Percentiles rank a stretch among this genome's conserved stretches.
phyloP scores from a whole-genome alignment of 2,329 filamentous ascomycete species.

The Lachnellula suecica region DNA sequence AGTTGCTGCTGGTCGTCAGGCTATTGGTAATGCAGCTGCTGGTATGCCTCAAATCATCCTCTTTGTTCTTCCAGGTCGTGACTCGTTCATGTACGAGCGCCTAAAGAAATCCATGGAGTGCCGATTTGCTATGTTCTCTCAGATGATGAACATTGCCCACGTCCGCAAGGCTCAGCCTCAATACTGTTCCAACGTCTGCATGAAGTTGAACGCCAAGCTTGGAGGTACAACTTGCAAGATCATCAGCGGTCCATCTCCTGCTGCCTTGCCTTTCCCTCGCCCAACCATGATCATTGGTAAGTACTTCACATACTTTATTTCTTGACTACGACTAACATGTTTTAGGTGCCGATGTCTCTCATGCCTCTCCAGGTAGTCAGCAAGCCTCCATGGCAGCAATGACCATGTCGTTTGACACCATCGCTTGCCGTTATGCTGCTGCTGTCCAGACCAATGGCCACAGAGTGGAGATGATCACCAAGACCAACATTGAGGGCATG shows the following conservation, averaged over 20 bases:
- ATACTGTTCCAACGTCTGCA: slow-evolving; percentile 89
- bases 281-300: slow-evolving; percentile 76
- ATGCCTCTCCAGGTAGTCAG: slow-evolving; percentile 67
- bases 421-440: slow-evolving; percentile 74
- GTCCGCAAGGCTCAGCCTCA: slow-evolving; percentile 71
- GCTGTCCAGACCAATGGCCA: slow-evolving; percentile 80
- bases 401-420: slow-evolving; percentile 74
- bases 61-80: slow-evolving; percentile 72
- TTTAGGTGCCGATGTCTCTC: slow-evolving; percentile 88
- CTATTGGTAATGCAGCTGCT: slow-evolving; percentile 21
- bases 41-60: slow-evolving; percentile 70
- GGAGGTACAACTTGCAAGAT: slow-evolving; percentile 70
- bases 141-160: slow-evolving; percentile 71
- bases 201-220: slow-evolving; percentile 97
- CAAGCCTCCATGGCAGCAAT: slow-evolving; percentile 82
- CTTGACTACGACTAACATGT: slow-evolving; percentile 36
- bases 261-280: slow-evolving; percentile 39
- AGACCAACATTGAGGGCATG: slow-evolving; percentile 63
- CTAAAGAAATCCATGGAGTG: slow-evolving; percentile 91
- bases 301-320: background rate
- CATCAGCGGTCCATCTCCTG: slow-evolving; percentile 8
- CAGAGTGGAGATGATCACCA: slow-evolving; percentile 75
- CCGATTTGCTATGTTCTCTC: slow-evolving; percentile 78
- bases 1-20: slow-evolving; percentile 12
- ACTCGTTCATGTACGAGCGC: slow-evolving; percentile 72